Evolutionary conservation across 805 yeast genomes (phyloP), one percentile per base, ranked within the genome.

Genomic region (Tetrapisispora taiwanensis): DNA sequence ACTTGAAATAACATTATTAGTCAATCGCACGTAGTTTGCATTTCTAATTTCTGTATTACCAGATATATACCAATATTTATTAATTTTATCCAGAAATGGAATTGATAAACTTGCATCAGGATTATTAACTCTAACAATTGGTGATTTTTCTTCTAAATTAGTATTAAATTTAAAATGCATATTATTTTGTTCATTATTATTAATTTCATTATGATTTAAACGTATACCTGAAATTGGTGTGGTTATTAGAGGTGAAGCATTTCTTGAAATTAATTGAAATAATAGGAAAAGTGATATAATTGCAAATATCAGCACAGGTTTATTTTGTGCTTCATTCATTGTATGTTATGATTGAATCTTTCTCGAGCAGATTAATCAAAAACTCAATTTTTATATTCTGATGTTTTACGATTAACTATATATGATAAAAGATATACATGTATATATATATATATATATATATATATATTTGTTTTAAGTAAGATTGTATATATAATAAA

Each of bases 31-130:
- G 30, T 43, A 48, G n/a, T 50, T 55, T n/a, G 43, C 26, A 44
- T 60, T 60, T 15, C 62, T 51, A 15, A 60, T 54, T 46, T 55
- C 53, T 7, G 63, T 45, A n/a, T 48, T 46, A 1, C 64, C 65
- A 7, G 56, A 53, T 22, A 56, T 56, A 39, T 54, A 48, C 65
- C 65, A 60, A 39, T 36, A 48, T 27, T 49, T 49, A 50, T 59
- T 59, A 18, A 60, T 44, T 36, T 55, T 53, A 45, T 59, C 63
- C 12, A 60, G 40, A 44, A 47, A 58, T n/a, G 65, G 65, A 6
- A 46, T 41, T 1, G 48, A 45, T 12, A 60, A 42, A 24, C 63
- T 56, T 10, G 58, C 59, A 46, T 60, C 64, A 14, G 34, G 32
- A 41, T 60, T 60, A 7, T 28, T 43, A 20, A 48, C 28, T 33